A percentile compares a stretch with the other conserved stretches of the same genome.
Conservation (phyloP, 148 eudicot genomes). For the Rhododendron kiyosumense region DNA sequence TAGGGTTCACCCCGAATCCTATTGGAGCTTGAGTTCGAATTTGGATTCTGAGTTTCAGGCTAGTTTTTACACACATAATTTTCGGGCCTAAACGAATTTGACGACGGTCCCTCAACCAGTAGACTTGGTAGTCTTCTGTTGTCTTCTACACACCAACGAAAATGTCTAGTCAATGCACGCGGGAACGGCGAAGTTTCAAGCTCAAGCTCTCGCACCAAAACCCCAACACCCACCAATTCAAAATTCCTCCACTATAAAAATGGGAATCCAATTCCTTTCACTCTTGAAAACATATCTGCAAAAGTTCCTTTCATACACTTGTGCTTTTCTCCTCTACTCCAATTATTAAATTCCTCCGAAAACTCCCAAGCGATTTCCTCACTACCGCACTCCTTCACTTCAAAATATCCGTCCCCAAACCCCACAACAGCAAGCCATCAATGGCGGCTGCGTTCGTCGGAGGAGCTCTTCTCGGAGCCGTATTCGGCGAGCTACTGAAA, state of each 20-base stretch:
- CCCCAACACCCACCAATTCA: neutral
- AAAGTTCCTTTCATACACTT: neutral
- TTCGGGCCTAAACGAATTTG: no score
- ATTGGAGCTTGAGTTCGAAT: no score
- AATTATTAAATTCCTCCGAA: neutral
- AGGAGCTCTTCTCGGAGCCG: constrained; percentile 15
- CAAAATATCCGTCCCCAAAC: neutral
- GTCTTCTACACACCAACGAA: neutral
- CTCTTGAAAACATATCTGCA: neutral
- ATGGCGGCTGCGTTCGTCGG: neutral
- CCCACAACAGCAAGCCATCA: neutral
- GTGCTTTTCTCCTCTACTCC: neutral
- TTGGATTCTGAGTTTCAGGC: no score
- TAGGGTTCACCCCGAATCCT: no score
- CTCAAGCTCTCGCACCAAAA: neutral
- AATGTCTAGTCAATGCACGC: neutral
- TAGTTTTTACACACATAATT: no score
- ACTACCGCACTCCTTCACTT: neutral
- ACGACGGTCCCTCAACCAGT: no score
- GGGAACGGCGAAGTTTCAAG: neutral
- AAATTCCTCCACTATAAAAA: no score
- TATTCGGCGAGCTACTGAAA: neutral
- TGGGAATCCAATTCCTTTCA: neutral
- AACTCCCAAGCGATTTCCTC: neutral
- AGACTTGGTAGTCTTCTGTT: no score